Evolutionary conservation across 768 basidiomycete species (phyloP).

Genomic region (Tulasnella sp.): DNA sequence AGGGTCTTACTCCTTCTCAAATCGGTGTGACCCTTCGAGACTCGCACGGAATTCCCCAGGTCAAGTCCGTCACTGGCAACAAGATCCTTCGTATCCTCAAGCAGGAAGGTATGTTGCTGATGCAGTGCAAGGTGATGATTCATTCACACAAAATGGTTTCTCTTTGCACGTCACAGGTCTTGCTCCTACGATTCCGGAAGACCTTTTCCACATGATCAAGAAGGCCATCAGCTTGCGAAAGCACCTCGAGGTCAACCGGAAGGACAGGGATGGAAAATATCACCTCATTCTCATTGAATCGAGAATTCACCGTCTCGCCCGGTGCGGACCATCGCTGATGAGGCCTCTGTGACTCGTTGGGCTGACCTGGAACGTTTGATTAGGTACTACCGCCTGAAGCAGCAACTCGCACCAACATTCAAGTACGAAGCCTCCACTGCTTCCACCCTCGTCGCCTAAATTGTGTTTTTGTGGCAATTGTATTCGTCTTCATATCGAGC

Average conservation of each 20-base stretch:
- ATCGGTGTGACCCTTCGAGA: constrained; percentile 98
- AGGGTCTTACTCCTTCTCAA: constrained; percentile 96
- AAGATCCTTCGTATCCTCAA: constrained; percentile 99
- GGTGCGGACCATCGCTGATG: constrained; percentile 42
- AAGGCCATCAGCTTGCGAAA: constrained; percentile 99
- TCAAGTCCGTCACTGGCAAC: constrained; percentile 98
- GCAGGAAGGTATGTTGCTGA: constrained; percentile 70
- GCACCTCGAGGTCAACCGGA: constrained; percentile 96
- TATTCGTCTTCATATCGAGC: not conserved
- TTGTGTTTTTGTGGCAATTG: not conserved
- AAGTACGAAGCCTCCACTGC: constrained; percentile 98
- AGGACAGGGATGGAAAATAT: constrained; percentile 97
- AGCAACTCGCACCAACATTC: constrained; percentile 97
- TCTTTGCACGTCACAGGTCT: constrained; percentile 61
- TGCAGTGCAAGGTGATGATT: constrained; percentile 41
- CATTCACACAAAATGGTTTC: not conserved
- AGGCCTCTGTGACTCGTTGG: not conserved
- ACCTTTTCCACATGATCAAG: constrained; percentile 99
- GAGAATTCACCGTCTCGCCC: constrained; percentile 94
- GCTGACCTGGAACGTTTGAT: not conserved
- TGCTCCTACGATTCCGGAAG: constrained; percentile 97
- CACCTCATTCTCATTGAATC: constrained; percentile 99
- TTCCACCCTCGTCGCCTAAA: constrained; percentile 67
- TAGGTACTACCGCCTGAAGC: constrained; percentile 94
- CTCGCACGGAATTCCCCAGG: constrained; percentile 97